Evolutionary conservation across 345 rosid species (phyloP).

Genomic region (Syzygium oleosum): DNA sequence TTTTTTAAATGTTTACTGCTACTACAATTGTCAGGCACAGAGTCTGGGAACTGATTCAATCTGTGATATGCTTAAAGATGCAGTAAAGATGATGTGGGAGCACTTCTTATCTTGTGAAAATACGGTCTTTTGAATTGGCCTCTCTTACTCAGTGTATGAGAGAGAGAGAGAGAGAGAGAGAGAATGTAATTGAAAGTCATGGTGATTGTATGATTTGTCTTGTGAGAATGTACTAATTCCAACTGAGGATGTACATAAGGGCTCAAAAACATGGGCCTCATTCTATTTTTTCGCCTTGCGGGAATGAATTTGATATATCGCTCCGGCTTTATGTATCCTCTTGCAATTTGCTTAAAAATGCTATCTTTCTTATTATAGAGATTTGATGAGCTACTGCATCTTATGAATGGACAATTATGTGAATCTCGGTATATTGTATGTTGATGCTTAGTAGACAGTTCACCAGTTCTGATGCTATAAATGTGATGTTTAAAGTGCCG

Average conservation of each 20-base stretch:
- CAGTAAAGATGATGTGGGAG: conserved; percentile 31
- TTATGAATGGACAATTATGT: neutral
- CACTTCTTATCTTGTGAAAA: conserved; percentile 13
- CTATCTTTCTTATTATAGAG: neutral
- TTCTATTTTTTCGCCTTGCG: neutral
- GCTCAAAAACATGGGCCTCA: too few species aligned
- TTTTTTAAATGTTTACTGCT: neutral
- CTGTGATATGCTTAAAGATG: conserved; percentile 23
- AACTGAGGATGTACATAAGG: neutral
- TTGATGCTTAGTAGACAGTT: neutral
- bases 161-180: neutral
- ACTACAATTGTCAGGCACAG: conserved; percentile 13
- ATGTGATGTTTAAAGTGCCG: neutral
- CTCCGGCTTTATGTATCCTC: neutral
- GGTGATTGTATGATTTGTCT: neutral
- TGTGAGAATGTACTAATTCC: neutral
- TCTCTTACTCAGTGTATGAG: neutral
- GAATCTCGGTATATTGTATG: neutral
- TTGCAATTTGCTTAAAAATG: neutral
- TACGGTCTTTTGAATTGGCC: neutral
- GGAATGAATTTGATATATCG: neutral
- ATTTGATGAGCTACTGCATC: neutral
- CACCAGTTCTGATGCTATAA: neutral
- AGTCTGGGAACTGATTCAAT: conserved; percentile 7
- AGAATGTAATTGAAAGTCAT: neutral